These are phyloP conservation scores for Spiraea crenata DNA, from an alignment of 331 rosid genomes.

Conservation along the genomic window DNA sequence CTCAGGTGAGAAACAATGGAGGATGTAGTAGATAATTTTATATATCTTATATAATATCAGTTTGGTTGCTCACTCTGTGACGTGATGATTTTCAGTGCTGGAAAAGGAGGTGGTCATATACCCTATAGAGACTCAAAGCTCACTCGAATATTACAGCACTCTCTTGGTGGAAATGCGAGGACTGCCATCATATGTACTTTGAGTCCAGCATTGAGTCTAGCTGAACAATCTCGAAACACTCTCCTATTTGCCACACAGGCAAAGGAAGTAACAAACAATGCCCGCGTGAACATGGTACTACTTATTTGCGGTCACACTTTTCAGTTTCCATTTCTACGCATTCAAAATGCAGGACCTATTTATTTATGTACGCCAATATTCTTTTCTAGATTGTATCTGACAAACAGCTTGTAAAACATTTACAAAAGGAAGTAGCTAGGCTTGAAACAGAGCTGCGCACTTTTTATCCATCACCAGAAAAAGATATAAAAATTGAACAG, in stretches of 20 bases:
- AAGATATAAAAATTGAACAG: slow-evolving; percentile 56
- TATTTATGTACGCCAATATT: background rate
- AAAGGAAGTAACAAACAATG: slow-evolving; percentile 88
- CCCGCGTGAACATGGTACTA: slow-evolving; percentile 87
- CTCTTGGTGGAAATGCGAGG: slow-evolving; percentile 94
- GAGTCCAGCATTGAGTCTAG: slow-evolving; percentile 83
- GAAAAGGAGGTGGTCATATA: slow-evolving; percentile 55
- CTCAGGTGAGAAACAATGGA: slow-evolving; percentile 55
- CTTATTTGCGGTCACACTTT: background rate
- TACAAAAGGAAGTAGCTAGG: slow-evolving; percentile 91
- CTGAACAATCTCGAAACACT: slow-evolving; percentile 88
- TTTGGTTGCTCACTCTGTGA: background rate
- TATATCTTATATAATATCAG: background rate
- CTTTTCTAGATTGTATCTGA: slow-evolving; percentile 69
- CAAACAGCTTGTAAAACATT: slow-evolving; percentile 80
- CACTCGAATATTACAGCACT: slow-evolving; percentile 85
- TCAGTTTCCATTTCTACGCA: background rate
- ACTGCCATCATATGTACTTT: slow-evolving; percentile 90
- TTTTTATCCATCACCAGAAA: slow-evolving; percentile 79
- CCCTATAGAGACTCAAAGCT: slow-evolving; percentile 94
- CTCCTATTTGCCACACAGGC: slow-evolving; percentile 87
- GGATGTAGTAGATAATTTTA: background rate
- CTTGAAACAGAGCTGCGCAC: slow-evolving; percentile 82
- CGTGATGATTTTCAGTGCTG: slow-evolving; percentile 49
- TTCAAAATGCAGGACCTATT: background rate